phyloP scores from a whole-genome alignment of 2,329 filamentous ascomycete genomes.

The Aspergillus tubingensis region DNA sequence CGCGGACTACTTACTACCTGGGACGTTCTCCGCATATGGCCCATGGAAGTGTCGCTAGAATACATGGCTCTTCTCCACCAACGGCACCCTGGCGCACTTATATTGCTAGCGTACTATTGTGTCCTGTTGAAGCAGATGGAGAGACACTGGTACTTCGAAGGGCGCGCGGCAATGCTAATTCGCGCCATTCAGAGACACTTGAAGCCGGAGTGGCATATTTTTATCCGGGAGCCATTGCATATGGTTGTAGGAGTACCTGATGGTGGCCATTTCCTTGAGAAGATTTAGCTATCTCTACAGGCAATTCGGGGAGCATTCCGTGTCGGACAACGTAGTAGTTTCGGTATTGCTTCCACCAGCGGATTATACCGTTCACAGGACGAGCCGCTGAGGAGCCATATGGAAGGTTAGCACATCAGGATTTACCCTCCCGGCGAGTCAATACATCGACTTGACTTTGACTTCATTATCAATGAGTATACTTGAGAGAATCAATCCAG shows the following conservation, averaged over 20 bases:
- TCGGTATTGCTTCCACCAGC: neutral
- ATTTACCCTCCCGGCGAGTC: too few relatives aligned
- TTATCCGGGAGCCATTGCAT: neutral
- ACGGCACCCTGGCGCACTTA: neutral
- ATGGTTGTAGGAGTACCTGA: neutral
- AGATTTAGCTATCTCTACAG: neutral
- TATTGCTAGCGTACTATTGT: slow-evolving; percentile 6
- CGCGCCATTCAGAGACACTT: neutral
- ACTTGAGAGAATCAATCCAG: too few relatives aligned
- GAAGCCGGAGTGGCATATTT: neutral
- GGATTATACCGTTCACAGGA: neutral
- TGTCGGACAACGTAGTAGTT: neutral
- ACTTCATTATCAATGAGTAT: neutral
- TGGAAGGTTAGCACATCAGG: too few relatives aligned
- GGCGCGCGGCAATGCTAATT: neutral
- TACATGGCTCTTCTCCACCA: slow-evolving; percentile 8
- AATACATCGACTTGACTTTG: neutral
- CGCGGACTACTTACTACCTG: neutral
- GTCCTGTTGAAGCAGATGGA: neutral
- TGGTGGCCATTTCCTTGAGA: neutral
- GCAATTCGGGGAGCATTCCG: neutral
- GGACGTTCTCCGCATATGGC: slow-evolving; percentile 9
- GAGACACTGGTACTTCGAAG: slow-evolving; percentile 5
- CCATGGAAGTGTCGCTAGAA: slow-evolving; percentile 4
- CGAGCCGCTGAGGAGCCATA: neutral